These are phyloP conservation scores for Paramecium sonneborni DNA, from an alignment of 73 alveolate species.

Conservation along the genomic window DNA sequence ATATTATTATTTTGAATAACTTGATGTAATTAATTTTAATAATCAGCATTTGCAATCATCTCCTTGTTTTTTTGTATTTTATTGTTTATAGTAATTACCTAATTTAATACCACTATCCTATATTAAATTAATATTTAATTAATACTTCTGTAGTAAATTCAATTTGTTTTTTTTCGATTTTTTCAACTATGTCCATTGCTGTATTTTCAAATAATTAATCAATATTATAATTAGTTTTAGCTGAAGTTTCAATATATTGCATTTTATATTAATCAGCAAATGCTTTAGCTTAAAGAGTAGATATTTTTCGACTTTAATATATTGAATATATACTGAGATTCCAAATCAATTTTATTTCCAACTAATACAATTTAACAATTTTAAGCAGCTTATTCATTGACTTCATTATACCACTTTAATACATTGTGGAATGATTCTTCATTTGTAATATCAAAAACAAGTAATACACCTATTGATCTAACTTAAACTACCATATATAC, in stretches of 20 bases:
- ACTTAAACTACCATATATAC: background rate
- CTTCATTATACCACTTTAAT: slow-evolving; percentile 71
- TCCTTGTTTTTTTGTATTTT: background rate
- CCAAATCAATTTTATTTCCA: slow-evolving; percentile 71
- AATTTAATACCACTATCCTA: slow-evolving; percentile 45
- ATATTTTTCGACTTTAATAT: slow-evolving; percentile 68
- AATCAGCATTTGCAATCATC: background rate
- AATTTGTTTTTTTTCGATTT: slow-evolving; percentile 35
- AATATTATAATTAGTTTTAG: slow-evolving; percentile 74
- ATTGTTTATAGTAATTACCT: slow-evolving; percentile 11
- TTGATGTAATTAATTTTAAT: background rate
- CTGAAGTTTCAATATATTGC: slow-evolving; percentile 87
- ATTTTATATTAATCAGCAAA: slow-evolving; percentile 82
- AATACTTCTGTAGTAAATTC: slow-evolving; percentile 12
- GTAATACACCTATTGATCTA: slow-evolving; percentile 89
- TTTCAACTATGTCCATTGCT: slow-evolving; percentile 32
- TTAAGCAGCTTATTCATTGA: slow-evolving; percentile 64
- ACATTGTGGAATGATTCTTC: slow-evolving; percentile 71
- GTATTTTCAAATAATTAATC: slow-evolving; percentile 64
- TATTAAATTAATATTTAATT: background rate
- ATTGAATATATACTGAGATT: slow-evolving; percentile 1
- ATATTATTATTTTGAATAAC: background rate
- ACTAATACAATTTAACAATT: slow-evolving; percentile 54
- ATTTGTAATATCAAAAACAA: slow-evolving; percentile 90
- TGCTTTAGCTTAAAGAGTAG: slow-evolving; percentile 74